phyloP scores from a whole-genome alignment of 306 rosid genomes.

The Potentilla sterilis region DNA sequence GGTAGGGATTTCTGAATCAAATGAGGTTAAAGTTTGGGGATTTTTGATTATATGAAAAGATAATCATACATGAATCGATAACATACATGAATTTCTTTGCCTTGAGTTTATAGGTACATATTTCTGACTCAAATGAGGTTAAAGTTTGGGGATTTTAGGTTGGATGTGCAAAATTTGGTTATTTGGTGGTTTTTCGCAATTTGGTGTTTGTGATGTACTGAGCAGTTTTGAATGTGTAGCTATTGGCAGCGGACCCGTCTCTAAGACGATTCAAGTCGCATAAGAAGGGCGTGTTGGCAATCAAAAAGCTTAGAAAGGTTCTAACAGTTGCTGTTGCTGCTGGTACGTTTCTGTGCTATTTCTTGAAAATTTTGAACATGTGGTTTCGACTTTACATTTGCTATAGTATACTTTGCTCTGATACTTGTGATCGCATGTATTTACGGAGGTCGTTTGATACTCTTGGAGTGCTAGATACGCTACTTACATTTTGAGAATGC shows the following conservation, averaged over 20 bases:
- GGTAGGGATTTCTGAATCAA: background rate
- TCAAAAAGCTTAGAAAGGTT: constrained; percentile 67
- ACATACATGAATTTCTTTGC: too few species aligned
- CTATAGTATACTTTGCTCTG: background rate
- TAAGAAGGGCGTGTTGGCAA: constrained; percentile 51
- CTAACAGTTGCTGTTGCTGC: constrained; percentile 69
- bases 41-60: background rate
- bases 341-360: constrained; percentile 28
- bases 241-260: constrained; percentile 70
- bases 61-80: too few species aligned
- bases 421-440: background rate
- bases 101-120: background rate
- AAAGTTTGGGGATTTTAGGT: too few species aligned
- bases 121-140: background rate
- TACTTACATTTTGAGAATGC: background rate
- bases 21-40: background rate
- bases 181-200: constrained; percentile 7
- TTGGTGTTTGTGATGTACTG: background rate
- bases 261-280: constrained; percentile 77
- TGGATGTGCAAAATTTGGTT: background rate
- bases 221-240: constrained; percentile 48
- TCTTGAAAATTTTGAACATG: background rate
- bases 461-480: background rate
- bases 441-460: background rate
- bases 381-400: background rate